Percentiles rank a stretch among this genome's conserved stretches.
These are phyloP conservation scores for Pythium graminicola DNA, from an alignment of 352 stramenopile species.

Conservation along the genomic window DNA sequence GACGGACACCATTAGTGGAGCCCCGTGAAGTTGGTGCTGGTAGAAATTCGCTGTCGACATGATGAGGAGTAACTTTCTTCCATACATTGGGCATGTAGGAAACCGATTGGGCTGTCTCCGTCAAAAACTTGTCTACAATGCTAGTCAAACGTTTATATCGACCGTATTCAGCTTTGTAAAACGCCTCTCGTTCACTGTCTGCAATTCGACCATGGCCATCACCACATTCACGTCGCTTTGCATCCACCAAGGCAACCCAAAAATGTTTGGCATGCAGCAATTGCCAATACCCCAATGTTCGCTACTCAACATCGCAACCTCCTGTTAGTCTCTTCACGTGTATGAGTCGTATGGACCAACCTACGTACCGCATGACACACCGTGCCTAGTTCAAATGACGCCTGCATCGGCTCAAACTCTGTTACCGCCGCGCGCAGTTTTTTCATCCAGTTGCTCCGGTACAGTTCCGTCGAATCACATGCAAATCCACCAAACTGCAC, in stretches of 20 bases:
- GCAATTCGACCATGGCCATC: slow-evolving; percentile 43
- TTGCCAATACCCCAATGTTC: slow-evolving; percentile 71
- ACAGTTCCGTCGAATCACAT: slow-evolving; percentile 60
- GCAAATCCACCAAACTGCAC: slow-evolving; percentile 53
- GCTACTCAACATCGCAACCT: slow-evolving; percentile 24
- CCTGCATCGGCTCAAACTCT: slow-evolving; percentile 24
- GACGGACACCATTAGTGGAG: slow-evolving; percentile 17
- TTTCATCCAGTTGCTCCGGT: slow-evolving; percentile 57
- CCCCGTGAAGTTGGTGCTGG: slow-evolving; percentile 6
- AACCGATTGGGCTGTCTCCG: slow-evolving; percentile 33
- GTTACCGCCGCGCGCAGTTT: slow-evolving; percentile 37
- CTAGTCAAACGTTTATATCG: slow-evolving; percentile 60
- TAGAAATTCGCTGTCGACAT: slow-evolving; percentile 47
- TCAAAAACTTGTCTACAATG: slow-evolving; percentile 62
- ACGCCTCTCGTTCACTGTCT: slow-evolving; percentile 30
- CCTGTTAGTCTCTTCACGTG: too few relatives aligned
- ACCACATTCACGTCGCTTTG: slow-evolving; percentile 37
- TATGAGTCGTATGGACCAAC: neutral
- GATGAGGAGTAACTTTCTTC: slow-evolving; percentile 43
- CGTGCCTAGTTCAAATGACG: slow-evolving; percentile 66
- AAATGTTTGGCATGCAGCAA: slow-evolving; percentile 77
- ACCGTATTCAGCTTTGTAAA: slow-evolving; percentile 65
- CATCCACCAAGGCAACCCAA: slow-evolving; percentile 66
- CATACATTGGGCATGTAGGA: slow-evolving; percentile 55
- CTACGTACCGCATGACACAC: slow-evolving; percentile 68